phyloP scores from a whole-genome alignment of 2,329 filamentous ascomycete species.

The Phoma sp. region DNA sequence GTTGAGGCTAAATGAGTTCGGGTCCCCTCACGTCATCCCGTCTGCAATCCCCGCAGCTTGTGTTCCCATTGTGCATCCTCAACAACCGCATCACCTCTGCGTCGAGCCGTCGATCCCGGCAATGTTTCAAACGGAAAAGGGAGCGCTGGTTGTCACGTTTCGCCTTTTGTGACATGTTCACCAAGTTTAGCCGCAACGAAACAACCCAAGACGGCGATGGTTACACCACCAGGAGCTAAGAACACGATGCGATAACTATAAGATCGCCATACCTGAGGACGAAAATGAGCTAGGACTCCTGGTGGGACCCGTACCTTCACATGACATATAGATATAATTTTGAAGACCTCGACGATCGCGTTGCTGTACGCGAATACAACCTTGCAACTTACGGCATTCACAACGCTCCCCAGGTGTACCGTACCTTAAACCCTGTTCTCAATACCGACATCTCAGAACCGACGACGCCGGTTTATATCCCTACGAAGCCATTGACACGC shows the following conservation, averaged over 20 bases:
- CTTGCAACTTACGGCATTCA: constrained; percentile 5
- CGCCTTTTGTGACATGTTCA: background rate
- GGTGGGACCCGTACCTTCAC: constrained; percentile 9
- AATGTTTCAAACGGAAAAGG: background rate
- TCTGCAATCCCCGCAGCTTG: constrained; percentile 7
- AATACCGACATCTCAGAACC: constrained; percentile 10
- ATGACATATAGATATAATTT: constrained; percentile 14
- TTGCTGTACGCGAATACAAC: constrained; percentile 12
- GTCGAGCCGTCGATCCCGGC: background rate
- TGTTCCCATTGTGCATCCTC: background rate
- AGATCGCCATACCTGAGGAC: constrained; percentile 5
- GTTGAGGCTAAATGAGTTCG: background rate
- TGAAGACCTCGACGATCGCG: constrained; percentile 15
- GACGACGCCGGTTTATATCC: constrained; percentile 14
- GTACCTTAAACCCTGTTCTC: constrained; percentile 5
- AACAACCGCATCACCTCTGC: background rate
- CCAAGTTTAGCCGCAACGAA: constrained; percentile 16
- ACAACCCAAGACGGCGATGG: constrained; percentile 12
- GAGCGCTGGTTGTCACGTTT: constrained; percentile 3
- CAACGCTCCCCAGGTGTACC: constrained; percentile 6
- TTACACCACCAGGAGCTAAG: constrained; percentile 13
- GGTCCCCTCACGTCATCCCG: constrained; percentile 17
- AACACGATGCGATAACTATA: constrained; percentile 10
- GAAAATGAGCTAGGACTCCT: constrained; percentile 11
- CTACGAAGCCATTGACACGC: background rate